Evolutionary conservation across 2,329 filamentous ascomycete species (phyloP), one percentile per base, ranked within the genome.

Genomic region (Paramyrothecium roridum): DNA sequence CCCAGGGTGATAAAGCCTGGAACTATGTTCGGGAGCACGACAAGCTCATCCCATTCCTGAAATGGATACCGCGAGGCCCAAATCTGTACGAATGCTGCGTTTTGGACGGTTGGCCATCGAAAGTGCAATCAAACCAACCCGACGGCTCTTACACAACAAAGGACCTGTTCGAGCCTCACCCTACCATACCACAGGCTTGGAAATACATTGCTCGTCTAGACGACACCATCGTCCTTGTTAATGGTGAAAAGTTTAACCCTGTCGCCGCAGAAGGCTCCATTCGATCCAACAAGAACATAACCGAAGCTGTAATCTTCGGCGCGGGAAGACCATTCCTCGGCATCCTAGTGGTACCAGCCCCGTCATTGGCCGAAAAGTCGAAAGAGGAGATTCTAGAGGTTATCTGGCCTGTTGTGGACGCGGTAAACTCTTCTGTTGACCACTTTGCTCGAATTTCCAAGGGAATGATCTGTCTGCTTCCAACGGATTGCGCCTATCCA

Each of bases 231-330:
- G 82, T 81, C 0, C 73, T 89, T 6, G 71, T 82, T 23, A 88
- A 85, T 10, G 85, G 86, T 7, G 87, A 88, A 72, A 89, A 88
- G 63, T 86, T 88, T 60, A 84, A 88, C 63, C 85, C 85, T 1
- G 78, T 80, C 6, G 80, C 81, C 2, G 66, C 87, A 21, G 86
- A 89, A 66, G 79, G 77, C 17, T 73, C 74, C 1, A 76, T 88
- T 8, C 70, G 75, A 4, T 77, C 76, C 2, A 67, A 65, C 46
- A 59, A 66, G 11, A 55, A 78, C 7, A 60, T 87, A 4, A 63
- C 71, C 3, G 84, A 87, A 56, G 80, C 78, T 0, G 68, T 88
- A n/a, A 75, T 88, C 20, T 87, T 88, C 62, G 86, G 86, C 0
- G 79, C 79, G 22, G 79, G 79, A 2, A 70, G 70, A 13, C 46